These are phyloP conservation scores for Eucalyptus brandiana DNA, from an alignment of 345 rosid species.

Conservation along the genomic window DNA sequence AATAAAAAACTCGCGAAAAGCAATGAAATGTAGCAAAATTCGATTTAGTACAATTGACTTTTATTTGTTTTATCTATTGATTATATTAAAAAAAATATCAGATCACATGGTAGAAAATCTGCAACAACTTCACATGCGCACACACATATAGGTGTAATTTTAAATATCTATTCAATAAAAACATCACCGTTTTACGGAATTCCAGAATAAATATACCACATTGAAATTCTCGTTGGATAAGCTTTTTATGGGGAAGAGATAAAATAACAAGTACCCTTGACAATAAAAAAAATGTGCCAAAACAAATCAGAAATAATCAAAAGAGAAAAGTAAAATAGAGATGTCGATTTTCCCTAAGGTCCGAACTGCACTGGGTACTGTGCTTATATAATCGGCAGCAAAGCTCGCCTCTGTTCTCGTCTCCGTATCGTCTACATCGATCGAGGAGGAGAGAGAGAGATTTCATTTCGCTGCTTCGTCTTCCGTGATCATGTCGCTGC, in stretches of 20 bases:
- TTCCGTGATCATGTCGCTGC: conserved; percentile 38
- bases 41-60: background rate
- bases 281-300: background rate
- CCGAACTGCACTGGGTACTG: background rate
- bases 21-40: background rate
- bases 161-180: background rate
- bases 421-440: background rate
- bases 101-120: background rate
- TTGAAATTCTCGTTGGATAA: background rate
- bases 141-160: background rate
- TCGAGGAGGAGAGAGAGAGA: background rate
- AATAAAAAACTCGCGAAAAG: background rate
- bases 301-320: background rate
- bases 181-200: background rate
- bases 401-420: background rate
- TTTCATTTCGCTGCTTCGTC: background rate
- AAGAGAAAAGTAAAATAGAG: background rate
- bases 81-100: background rate
- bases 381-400: background rate
- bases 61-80: background rate
- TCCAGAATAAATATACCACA: background rate
- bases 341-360: background rate
- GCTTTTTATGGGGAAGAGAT: background rate
- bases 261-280: background rate
- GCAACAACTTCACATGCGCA: background rate